Conservation (phyloP, 306 rosid species). For the Canavalia ensiformis region DNA sequence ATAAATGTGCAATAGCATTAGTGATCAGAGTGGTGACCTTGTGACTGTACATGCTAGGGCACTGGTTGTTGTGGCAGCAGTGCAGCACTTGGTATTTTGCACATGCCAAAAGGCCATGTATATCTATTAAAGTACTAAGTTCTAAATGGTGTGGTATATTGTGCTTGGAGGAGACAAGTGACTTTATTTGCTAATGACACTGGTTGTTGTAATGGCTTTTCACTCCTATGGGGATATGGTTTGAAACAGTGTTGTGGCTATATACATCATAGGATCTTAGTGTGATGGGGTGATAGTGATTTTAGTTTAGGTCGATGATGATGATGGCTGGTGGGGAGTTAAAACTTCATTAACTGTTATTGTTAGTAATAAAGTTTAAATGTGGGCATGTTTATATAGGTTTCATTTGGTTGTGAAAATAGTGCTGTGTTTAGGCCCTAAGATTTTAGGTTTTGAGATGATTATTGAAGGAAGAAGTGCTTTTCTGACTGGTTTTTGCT, state of each 20-base stretch:
- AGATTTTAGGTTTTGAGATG: not conserved
- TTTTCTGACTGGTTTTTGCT: not conserved
- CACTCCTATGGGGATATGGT: not conserved
- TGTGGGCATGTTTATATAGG: not conserved
- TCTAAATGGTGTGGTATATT: conserved; percentile 14
- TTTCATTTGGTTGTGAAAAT: not conserved
- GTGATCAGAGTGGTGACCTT: not conserved
- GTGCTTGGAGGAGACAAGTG: conserved; percentile 10
- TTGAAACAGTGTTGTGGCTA: not conserved
- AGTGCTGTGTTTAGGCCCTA: not conserved
- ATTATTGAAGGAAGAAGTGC: not conserved
- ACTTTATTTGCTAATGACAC: not conserved
- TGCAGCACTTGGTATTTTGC: not conserved
- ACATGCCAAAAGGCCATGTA: not conserved
- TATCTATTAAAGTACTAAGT: not conserved
- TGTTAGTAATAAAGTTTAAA: not conserved
- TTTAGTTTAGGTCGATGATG: conserved; percentile 2
- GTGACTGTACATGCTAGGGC: conserved; percentile 6
- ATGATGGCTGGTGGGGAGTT: not conserved
- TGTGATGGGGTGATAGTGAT: not conserved
- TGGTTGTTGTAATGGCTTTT: conserved; percentile 23
- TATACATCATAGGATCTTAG: not conserved
- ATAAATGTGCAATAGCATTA: not conserved
- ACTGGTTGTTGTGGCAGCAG: not conserved
- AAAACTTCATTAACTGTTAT: not conserved